Evolutionary conservation across 495 filamentous ascomycete species (phyloP).

Genomic region (Xanthoparmelia taractica): DNA sequence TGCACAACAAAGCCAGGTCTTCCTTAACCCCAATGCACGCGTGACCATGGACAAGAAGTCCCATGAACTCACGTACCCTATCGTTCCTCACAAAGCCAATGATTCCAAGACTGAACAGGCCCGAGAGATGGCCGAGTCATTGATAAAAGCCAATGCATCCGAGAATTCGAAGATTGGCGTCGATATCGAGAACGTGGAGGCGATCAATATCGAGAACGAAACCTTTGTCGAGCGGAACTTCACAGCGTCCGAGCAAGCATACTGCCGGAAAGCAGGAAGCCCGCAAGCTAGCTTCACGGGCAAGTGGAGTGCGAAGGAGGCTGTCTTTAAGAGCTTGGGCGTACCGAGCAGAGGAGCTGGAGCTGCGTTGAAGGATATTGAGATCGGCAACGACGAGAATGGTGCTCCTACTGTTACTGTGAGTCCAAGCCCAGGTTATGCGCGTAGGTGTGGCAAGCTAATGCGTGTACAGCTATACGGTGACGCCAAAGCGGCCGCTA

Average conservation of each 20-base stretch:
- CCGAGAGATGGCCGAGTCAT: conserved; percentile 65
- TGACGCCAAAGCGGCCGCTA: conserved; percentile 69
- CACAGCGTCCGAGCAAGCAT: conserved; percentile 68
- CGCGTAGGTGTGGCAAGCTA: conserved; percentile 29
- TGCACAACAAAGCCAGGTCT: conserved; percentile 73
- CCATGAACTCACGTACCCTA: conserved; percentile 62
- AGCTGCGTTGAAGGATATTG: conserved; percentile 86
- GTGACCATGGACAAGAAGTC: conserved; percentile 79
- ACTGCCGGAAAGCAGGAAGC: conserved; percentile 70
- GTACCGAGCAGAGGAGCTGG: conserved; percentile 82
- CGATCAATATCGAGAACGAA: conserved; percentile 85
- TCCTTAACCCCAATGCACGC: conserved; percentile 91
- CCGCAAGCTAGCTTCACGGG: conserved; percentile 85
- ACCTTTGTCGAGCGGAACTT: conserved; percentile 96
- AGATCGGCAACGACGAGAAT: conserved; percentile 70
- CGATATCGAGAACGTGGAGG: conserved; percentile 77
- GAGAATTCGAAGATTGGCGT: conserved; percentile 81
- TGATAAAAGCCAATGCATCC: conserved; percentile 63
- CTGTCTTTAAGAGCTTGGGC: conserved; percentile 94
- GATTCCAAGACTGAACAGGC: conserved; percentile 49
- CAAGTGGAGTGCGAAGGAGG: conserved; percentile 95
- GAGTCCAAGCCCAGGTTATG: conserved; percentile 37
- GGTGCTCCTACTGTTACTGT: conserved; percentile 81
- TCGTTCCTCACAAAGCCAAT: conserved; percentile 51
- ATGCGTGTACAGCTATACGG: conserved; percentile 64